phyloP scores from a whole-genome alignment of 129 eudicot genomes.

The Daucus carota region DH1_v3.0 NC_030388.2:32512001-32512500 shows the following conservation, averaged over 20 bases:
- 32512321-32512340: conserved; percentile 65
- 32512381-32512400: neutral
- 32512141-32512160: neutral
- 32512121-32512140: neutral
- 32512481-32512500: neutral
- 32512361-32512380: neutral
- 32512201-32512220: neutral
- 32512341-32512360: conserved; percentile 43
- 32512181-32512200: neutral
- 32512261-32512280: conserved; percentile 59
- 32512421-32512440: neutral
- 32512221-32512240: neutral
- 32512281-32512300: conserved; percentile 72
- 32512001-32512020: conserved; percentile 69
- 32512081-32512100: neutral
- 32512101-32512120: neutral
- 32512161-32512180: neutral
- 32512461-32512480: neutral
- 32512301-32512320: conserved; percentile 80
- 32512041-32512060: conserved; percentile 34
- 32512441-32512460: neutral
- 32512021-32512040: conserved; percentile 69
- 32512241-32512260: neutral
- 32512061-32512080: neutral
- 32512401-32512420: neutral